Percentiles rank a stretch among this genome's conserved stretches.
These are phyloP conservation scores for Leishmania gerbilli DNA, from an alignment of 208 protist species.

Conservation along the genomic window DNA sequence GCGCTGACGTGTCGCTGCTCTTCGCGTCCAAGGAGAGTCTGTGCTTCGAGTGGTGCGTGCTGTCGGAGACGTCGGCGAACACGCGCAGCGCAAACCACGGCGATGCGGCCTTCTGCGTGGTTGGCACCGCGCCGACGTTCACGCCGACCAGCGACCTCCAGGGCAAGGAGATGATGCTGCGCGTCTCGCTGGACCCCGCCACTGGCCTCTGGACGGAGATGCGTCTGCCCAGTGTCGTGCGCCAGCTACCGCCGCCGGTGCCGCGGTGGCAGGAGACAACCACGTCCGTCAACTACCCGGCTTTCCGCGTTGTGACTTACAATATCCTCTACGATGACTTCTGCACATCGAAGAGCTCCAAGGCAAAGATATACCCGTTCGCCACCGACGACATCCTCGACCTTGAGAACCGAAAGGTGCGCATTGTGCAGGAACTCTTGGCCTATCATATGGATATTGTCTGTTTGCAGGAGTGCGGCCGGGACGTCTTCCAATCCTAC, in stretches of 20 bases:
- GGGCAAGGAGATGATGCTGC: slow-evolving; percentile 58
- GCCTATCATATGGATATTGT: slow-evolving; percentile 83
- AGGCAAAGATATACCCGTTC: slow-evolving; percentile 86
- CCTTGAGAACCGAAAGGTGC: slow-evolving; percentile 69
- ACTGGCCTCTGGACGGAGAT: slow-evolving; percentile 70
- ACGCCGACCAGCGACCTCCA: slow-evolving; percentile 52
- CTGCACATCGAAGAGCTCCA: slow-evolving; percentile 61
- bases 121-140: slow-evolving; percentile 56
- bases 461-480: slow-evolving; percentile 89
- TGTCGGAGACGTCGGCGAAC: slow-evolving; percentile 6
- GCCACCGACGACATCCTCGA: slow-evolving; percentile 73
- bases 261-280: slow-evolving; percentile 66
- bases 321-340: slow-evolving; percentile 93
- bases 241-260: slow-evolving; percentile 41
- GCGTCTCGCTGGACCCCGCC: slow-evolving; percentile 43
- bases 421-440: slow-evolving; percentile 84
- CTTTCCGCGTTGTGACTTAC: slow-evolving; percentile 88
- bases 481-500: slow-evolving; percentile 74
- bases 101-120: slow-evolving; percentile 19
- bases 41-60: slow-evolving; percentile 75
- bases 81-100: neutral
- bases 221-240: slow-evolving; percentile 49
- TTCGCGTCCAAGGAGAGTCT: slow-evolving; percentile 48
- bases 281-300: slow-evolving; percentile 27
- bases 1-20: slow-evolving; percentile 55